Percentiles rank a stretch among this genome's conserved stretches.
Conservation (phyloP, 2,329 filamentous ascomycete genomes). For the Penicillium occitanis region DNA sequence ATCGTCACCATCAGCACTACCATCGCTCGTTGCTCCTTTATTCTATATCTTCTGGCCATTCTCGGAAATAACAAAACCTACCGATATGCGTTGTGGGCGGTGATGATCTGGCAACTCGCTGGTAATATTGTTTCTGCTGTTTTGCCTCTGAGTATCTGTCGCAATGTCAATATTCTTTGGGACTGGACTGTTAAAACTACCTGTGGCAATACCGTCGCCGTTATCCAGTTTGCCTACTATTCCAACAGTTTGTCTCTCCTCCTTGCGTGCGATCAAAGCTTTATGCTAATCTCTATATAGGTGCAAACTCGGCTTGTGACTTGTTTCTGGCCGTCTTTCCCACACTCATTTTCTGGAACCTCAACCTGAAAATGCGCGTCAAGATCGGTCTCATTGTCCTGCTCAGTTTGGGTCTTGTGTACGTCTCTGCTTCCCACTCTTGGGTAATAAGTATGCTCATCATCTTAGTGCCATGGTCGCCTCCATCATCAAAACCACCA, state of each 20-base stretch:
- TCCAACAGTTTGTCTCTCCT: conserved; percentile 27
- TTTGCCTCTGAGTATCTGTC: conserved; percentile 28
- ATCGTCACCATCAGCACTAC: conserved; percentile 8
- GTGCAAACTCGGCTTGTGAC: conserved; percentile 30
- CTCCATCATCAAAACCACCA: conserved; percentile 28
- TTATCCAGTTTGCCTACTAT: conserved; percentile 31
- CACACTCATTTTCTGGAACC: conserved; percentile 34
- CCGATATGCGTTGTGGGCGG: conserved; percentile 24
- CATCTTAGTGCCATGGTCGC: conserved; percentile 28
- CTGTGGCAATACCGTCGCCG: conserved; percentile 26
- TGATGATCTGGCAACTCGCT: conserved; percentile 25
- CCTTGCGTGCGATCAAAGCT: background rate
- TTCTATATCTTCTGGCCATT: conserved; percentile 26
- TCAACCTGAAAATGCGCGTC: conserved; percentile 33
- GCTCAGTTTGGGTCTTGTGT: conserved; percentile 31
- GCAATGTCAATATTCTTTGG: conserved; percentile 28
- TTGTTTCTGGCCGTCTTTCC: conserved; percentile 34
- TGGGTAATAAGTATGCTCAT: background rate
- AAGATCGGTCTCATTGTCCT: conserved; percentile 33
- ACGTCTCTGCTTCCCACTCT: background rate
- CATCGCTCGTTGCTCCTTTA: conserved; percentile 23
- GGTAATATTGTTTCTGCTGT: conserved; percentile 26
- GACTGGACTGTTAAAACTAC: conserved; percentile 19
- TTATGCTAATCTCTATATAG: background rate
- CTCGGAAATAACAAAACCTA: conserved; percentile 25